phyloP scores from a whole-genome alignment of 768 basidiomycete genomes.

The Agaricus blazei region DNA sequence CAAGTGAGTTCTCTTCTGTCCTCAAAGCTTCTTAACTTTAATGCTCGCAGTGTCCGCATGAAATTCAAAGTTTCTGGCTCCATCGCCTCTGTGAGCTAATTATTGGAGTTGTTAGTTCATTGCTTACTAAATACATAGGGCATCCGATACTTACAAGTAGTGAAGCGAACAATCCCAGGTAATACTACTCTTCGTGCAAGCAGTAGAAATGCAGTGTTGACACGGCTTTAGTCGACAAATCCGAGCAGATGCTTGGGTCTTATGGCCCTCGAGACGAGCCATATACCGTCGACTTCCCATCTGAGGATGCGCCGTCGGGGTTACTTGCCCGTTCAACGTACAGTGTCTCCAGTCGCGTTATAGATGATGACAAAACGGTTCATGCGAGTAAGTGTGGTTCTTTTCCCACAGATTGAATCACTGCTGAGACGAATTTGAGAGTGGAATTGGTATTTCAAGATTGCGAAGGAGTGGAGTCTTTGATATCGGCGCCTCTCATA shows the following conservation, averaged over 20 bases:
- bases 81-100: conserved; percentile 66
- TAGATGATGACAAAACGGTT: conserved; percentile 82
- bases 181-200: background rate
- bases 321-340: conserved; percentile 77
- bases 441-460: conserved; percentile 88
- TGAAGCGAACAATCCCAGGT: conserved; percentile 82
- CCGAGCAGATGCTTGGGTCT: conserved; percentile 93
- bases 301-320: conserved; percentile 71
- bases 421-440: conserved; percentile 33
- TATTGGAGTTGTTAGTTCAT: conserved; percentile 8
- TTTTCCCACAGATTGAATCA: background rate
- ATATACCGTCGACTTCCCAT: conserved; percentile 72
- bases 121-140: conserved; percentile 37
- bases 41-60: conserved; percentile 58
- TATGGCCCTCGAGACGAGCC: conserved; percentile 73
- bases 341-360: conserved; percentile 71
- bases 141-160: conserved; percentile 83
- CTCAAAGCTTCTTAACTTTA: conserved; percentile 4
- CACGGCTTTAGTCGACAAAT: conserved; percentile 67
- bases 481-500: background rate
- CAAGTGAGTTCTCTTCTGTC: conserved; percentile 46
- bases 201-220: background rate
- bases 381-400: conserved; percentile 58
- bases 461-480: conserved; percentile 78
- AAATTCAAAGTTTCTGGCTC: conserved; percentile 86